Evolutionary conservation across 768 basidiomycete genomes (phyloP), one percentile per base, ranked within the genome.

Genomic region (Boletus rubroflammeus): DNA sequence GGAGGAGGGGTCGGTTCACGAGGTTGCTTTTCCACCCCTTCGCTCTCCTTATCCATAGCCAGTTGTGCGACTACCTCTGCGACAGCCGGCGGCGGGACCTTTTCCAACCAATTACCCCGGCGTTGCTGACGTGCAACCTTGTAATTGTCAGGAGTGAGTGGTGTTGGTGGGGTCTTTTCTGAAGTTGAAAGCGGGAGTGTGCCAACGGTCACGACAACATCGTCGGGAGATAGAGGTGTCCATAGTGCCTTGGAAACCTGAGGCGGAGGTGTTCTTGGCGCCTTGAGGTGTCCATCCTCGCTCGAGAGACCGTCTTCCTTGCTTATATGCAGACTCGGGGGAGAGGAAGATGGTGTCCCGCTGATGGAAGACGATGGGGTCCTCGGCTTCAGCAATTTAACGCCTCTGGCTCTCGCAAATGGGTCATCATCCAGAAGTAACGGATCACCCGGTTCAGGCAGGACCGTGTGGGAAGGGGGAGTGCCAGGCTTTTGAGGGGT

Each of bases 371-470:
- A 44, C 3, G 55, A 40, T 10, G 45, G 38, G n/a, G 21, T 26
- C 42, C 56, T 61, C 41, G 58, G 44, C 31, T 67, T 71, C 35
- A 81, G 32, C 72, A 85, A 64, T 61, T 64, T 78, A 8, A 85
- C 82, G 17, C 80, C 82, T 38, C 78, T 77, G 0, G 65, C 68
- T 61, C 77, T 78, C 10, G 83, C 83, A 66, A 85, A 85, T 4
- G 84, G 69, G 19, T 70, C 69, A 11, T 62, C 60, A 11, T 71
- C 70, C n/a, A 70, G 56, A 47, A 70, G 55, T 3, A 71, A 51
- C 17, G 66, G 57, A 38, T 64, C 57, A 49, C 60, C 65, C 51
- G 47, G 56, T 8, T 41, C 35, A 1, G 55, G 44, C 14, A 55
- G 31, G 17, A 49, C 41, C n/a, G 55, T 65, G 17, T 62, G 48